Base-by-base conservation (phyloP, 345 rosid species). In the Populus nigra region DNA sequence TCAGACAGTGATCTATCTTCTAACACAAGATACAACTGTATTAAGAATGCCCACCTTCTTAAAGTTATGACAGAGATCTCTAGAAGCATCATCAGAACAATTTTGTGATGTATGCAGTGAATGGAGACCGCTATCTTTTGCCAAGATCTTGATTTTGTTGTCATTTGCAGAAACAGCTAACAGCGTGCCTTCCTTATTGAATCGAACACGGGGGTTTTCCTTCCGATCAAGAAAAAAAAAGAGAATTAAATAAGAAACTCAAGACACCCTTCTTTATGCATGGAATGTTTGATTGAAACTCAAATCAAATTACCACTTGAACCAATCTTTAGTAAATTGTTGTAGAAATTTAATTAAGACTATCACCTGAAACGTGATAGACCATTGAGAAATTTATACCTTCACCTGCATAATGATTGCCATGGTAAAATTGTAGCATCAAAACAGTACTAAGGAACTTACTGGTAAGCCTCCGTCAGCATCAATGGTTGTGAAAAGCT, bases 391-490 rank as follows among this genome's bases (percentile, higher is more conserved):
- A 38, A 16, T 20, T 77, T 77, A 81, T 71, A 67, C 73, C 85
- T 72, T 84, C 81, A 53, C 73, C 79, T 71, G 68, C 73, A 76
- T 13, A 10, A 75, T 61, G 20, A 27, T 53, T 71, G 73, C 85
- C 89, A 83, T 74, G 82, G 66, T 70, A 78, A 83, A 73, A 86
- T 71, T 22, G 77, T 17, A 57, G 36, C 84, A 85, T 70, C 35
- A 33, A 4, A 85, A 83, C 41, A 85, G 80, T 80, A 84, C 82
- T 74, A 47, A 16, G 57, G 43, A 62, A 49, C 80, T 74, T 72
- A 82, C 85, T 10, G 77, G 85, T 36, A 82, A 73, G 23, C 78
- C 82, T 22, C 82, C 85, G 15, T 75, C 85, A 23, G 85, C 85
- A 57, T 75, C 79, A 38, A 78, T 68, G 18, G 73, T 65, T 53